A percentile compares a stretch with the other conserved stretches of the same genome.
These are phyloP conservation scores for Haplosporangium sp. DNA, from an alignment of 371 early-diverging fungal genomes.

Conservation along the genomic window DNA sequence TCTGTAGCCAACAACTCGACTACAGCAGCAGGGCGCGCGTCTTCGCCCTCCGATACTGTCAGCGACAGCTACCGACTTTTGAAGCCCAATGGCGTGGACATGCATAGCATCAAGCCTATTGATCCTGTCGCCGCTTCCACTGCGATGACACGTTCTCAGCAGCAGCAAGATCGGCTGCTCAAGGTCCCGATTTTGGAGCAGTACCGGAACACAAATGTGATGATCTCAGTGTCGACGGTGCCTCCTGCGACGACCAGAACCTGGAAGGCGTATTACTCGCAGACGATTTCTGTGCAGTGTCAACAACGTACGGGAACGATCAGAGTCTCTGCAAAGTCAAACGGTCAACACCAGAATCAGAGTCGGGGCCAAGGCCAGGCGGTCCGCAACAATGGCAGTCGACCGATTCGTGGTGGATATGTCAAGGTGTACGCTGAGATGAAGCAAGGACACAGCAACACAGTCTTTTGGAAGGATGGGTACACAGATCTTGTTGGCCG, in stretches of 20 bases:
- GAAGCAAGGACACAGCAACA: conserved; percentile 41
- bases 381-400: neutral
- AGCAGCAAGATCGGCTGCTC: conserved; percentile 6
- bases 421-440: conserved; percentile 69
- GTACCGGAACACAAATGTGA: conserved; percentile 48
- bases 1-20: conserved; percentile 3
- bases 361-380: neutral
- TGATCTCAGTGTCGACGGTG: conserved; percentile 37
- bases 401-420: conserved; percentile 65
- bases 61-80: conserved; percentile 40
- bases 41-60: neutral
- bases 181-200: conserved; percentile 30
- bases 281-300: conserved; percentile 59
- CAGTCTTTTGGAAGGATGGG: conserved; percentile 71
- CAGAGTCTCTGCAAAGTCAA: conserved; percentile 57
- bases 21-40: neutral
- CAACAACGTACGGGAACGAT: conserved; percentile 62
- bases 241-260: conserved; percentile 43
- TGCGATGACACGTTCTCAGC: neutral
- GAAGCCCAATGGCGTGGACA: conserved; percentile 45
- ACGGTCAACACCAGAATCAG: conserved; percentile 1
- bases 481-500: conserved; percentile 71
- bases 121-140: neutral
- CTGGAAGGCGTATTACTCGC: conserved; percentile 61
- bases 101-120: conserved; percentile 18